These are phyloP conservation scores for Aspergillus brunneoviolaceus DNA, from an alignment of 2,329 filamentous ascomycete species.

Conservation along the genomic window DNA sequence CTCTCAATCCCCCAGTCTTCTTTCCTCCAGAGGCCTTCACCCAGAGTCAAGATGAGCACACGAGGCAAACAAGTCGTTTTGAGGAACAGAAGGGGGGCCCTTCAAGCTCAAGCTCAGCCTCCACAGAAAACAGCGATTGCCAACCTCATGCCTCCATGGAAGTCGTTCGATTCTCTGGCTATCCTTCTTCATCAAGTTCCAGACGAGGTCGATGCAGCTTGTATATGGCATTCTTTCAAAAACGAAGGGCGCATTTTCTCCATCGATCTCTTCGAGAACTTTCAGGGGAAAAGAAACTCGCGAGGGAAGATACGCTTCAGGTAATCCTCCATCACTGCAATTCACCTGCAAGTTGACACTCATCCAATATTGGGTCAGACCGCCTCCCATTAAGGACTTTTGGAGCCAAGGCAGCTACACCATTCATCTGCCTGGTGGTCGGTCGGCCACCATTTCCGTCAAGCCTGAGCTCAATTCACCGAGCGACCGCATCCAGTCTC, in stretches of 20 bases:
- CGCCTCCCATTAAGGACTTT: slow-evolving; percentile 54
- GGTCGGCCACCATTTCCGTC: slow-evolving; percentile 21
- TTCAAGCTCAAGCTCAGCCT: not conserved
- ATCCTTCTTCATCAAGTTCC: slow-evolving; percentile 40
- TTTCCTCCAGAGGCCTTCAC: not conserved
- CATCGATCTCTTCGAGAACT: slow-evolving; percentile 57
- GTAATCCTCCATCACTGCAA: slow-evolving; percentile 20
- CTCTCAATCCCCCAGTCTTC: not conserved
- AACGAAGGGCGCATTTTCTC: slow-evolving; percentile 54
- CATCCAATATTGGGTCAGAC: slow-evolving; percentile 31
- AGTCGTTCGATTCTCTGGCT: slow-evolving; percentile 39
- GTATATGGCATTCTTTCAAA: slow-evolving; percentile 55
- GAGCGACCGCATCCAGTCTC: slow-evolving; percentile 32
- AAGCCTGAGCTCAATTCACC: slow-evolving; percentile 24
- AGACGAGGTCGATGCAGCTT: slow-evolving; percentile 32
- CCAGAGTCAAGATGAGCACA: not conserved
- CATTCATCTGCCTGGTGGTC: slow-evolving; percentile 29
- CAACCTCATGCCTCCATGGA: slow-evolving; percentile 35
- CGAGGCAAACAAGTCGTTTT: not conserved
- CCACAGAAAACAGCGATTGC: not conserved
- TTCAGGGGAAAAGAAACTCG: slow-evolving; percentile 39
- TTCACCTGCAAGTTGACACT: not conserved
- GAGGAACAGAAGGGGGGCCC: not conserved
- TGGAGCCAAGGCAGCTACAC: slow-evolving; percentile 44
- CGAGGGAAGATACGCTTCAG: slow-evolving; percentile 57